Evolutionary conservation across 192 early-diverging fungal genomes (phyloP).

Genomic region (Chytriomyces sp.): DNA sequence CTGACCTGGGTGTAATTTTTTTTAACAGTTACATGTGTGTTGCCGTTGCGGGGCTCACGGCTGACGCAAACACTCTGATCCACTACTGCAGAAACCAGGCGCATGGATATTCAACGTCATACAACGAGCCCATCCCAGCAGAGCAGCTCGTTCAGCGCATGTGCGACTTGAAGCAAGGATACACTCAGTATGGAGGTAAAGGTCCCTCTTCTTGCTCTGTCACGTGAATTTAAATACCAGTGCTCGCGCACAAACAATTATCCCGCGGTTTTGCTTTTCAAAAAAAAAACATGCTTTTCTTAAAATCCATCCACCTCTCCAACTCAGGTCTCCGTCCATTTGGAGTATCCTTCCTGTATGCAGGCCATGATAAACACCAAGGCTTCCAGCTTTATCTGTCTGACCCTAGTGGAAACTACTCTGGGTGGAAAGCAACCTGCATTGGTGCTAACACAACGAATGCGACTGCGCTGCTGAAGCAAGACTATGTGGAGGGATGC

Average conservation of each 20-base stretch:
- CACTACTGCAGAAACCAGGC: slow-evolving; percentile 85
- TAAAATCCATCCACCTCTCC: slow-evolving; percentile 4
- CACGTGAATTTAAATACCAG: not conserved
- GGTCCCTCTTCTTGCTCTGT: not conserved
- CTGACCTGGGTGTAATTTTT: not conserved
- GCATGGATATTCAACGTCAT: slow-evolving; percentile 84
- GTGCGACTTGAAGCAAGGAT: slow-evolving; percentile 98
- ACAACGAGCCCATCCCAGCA: slow-evolving; percentile 90
- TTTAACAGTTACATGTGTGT: slow-evolving; percentile 77
- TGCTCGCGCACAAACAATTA: not conserved
- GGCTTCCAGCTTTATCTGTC: slow-evolving; percentile 99
- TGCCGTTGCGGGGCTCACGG: slow-evolving; percentile 95
- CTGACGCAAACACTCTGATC: slow-evolving; percentile 96
- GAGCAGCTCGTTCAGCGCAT: slow-evolving; percentile 95
- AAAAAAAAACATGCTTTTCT: not conserved
- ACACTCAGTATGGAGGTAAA: slow-evolving; percentile 92
- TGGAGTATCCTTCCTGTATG: slow-evolving; percentile 97
- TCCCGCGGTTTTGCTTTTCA: not conserved
- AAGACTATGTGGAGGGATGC: slow-evolving; percentile 93
- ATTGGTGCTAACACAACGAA: slow-evolving; percentile 94
- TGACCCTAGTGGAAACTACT: slow-evolving; percentile 98
- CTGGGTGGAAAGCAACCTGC: slow-evolving; percentile 98
- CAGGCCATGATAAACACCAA: slow-evolving; percentile 85
- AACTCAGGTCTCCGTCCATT: slow-evolving; percentile 86
- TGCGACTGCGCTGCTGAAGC: slow-evolving; percentile 91